Base-by-base conservation (phyloP, 1,284 basidiomycete species). In the Filobasidium uniguttulatum region DNA sequence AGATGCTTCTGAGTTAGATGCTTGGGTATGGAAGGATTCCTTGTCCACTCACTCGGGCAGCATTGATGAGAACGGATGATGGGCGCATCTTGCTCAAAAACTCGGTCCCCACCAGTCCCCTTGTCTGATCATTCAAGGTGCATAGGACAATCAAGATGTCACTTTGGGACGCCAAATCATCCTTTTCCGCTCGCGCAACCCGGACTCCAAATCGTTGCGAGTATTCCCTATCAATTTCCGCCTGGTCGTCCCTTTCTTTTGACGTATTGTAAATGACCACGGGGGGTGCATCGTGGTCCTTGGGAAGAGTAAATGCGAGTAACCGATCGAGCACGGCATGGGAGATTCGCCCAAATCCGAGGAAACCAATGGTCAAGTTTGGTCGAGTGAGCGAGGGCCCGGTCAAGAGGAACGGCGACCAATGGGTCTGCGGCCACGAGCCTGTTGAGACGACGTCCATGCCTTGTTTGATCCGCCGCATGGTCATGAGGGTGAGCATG, bases 271-370 rank as follows among this genome's bases (percentile, higher is more conserved):
- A 67, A 2, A 61, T 46, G 46, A 67, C 55, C 0, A 31, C 53
- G 7, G 67, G 63, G 1, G 63, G 61, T 3, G 56, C 41, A 3
- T 50, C 38, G 46, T 61, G 59, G 12, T 28, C 30, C n/a, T 31
- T 19, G 17, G 48, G 50, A 50, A 55, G 82, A 78, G 67, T 68
- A 63, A 93, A 93, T 1, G 84, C 77, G 12, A 84, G 69, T 22
- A 93, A 76, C 12, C 88, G 80, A 8, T 75, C 69, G 37, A 89
- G 75, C 0, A 81, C 83, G 3, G 81, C 81, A 59, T 88, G 85
- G 0, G 86, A 79, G 58, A 93, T 94, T 40, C 90, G 81, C 5
- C 91, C 93, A 60, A 96, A 96, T 7, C 93, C 91, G 28, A 96
- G 72, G 71, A 97, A 93, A 0, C 89, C 90, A 3, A 82, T 77